Base-by-base conservation (phyloP, 1,284 basidiomycete species). In the Ceratobasidium sp. region DNA sequence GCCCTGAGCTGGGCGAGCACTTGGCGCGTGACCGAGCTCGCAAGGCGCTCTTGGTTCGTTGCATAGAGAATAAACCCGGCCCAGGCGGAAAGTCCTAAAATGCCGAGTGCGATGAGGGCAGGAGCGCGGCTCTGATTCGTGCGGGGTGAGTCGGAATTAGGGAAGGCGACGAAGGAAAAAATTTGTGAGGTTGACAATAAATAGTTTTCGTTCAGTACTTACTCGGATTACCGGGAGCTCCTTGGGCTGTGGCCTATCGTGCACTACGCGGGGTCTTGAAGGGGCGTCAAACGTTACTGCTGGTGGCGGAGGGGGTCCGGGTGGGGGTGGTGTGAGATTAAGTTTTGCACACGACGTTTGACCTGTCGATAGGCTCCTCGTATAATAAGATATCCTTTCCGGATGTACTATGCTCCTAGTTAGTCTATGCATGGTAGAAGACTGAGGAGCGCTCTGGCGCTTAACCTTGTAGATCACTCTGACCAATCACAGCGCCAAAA, bases 21-120 rank as follows among this genome's bases (percentile, higher is more conserved):
- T 53, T 79, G 80, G n/a, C 78, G 77, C 4, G 79, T 76, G 35
- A 81, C 80, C 37, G 80, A 80, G 49, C 78, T 77, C 35, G 80
- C 77, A 31, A 80, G 79, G 23, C 80, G 78, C 61, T 81, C 80
- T 63, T 80, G 79, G 74, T 80, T 81, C 69, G 79, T 79, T 15
- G 80, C 79, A 68, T 80, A 80, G 33, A 80, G 39, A 28, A 80
- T 74, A 65, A 81, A 81, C 15, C 77, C 78, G 26, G 77, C 79
- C 80, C 80, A 81, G 51, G 79, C 78, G 15, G 79, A 77, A 11
- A 81, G 58, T 1, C 76, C 80, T 20, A 76, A 61, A 26, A 77
- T 76, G 15, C 79, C 79, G 15, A 80, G 63, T 28, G 75, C 77
- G 49, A 81, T 58, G 58, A 79, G 77, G 8, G 79, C 63, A 3